Percentiles rank a stretch among this genome's conserved stretches.
These are phyloP conservation scores for Isatis lusitanica DNA, from an alignment of 441 rosid species.

Conservation along the genomic window DNA sequence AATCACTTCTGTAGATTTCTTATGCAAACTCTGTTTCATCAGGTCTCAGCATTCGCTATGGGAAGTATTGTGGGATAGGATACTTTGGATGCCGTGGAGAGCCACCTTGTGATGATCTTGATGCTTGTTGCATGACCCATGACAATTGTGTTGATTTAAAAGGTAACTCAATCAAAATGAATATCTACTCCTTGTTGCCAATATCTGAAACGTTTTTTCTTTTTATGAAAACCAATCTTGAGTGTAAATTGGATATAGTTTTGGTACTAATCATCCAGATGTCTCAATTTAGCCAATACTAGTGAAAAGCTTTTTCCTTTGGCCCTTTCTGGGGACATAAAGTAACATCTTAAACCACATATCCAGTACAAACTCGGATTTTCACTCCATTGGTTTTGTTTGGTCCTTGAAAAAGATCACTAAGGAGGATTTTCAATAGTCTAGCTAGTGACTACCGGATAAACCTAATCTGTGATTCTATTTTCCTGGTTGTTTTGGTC, in stretches of 20 bases:
- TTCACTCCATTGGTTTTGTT: not conserved
- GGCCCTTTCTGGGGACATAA: not conserved
- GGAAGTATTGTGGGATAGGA: constrained; percentile 79
- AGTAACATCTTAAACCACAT: not conserved
- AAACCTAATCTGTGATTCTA: too few species aligned
- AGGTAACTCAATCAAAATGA: constrained; percentile 31
- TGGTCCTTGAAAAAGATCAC: too few species aligned
- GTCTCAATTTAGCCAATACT: not conserved
- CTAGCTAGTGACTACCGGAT: too few species aligned
- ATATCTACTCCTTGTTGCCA: not conserved
- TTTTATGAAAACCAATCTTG: not conserved
- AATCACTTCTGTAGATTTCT: not conserved
- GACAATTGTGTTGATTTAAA: constrained; percentile 56
- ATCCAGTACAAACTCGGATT: not conserved
- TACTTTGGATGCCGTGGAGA: constrained; percentile 80
- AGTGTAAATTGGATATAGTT: not conserved
- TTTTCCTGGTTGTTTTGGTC: not conserved
- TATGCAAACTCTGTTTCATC: not conserved
- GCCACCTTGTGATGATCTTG: constrained; percentile 77
- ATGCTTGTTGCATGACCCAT: constrained; percentile 83
- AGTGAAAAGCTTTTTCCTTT: not conserved
- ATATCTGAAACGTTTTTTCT: not conserved
- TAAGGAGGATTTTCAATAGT: too few species aligned
- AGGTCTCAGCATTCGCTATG: constrained; percentile 49
- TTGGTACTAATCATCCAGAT: not conserved